Evolutionary conservation across 2,329 filamentous ascomycete genomes (phyloP).

Genomic region (Colletotrichum euphorbiae): DNA sequence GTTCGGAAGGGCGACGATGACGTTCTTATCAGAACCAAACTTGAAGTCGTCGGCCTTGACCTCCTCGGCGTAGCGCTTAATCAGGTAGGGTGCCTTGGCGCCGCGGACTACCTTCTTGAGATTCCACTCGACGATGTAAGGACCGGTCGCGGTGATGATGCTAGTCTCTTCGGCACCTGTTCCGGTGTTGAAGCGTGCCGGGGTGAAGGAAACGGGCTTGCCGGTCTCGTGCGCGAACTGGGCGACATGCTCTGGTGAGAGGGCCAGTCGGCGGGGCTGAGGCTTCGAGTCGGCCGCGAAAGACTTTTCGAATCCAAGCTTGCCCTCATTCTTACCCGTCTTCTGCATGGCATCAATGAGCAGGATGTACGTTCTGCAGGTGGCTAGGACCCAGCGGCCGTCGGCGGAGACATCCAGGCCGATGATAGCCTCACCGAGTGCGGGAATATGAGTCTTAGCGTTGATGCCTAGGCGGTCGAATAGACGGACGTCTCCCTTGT

Average conservation of each 20-base stretch:
- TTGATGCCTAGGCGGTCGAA: slow-evolving; percentile 97
- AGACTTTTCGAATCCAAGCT: slow-evolving; percentile 95
- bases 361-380: slow-evolving; percentile 92
- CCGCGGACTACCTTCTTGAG: slow-evolving; percentile 88
- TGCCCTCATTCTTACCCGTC: slow-evolving; percentile 94
- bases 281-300: slow-evolving; percentile 95
- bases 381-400: slow-evolving; percentile 94
- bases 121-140: slow-evolving; percentile 97
- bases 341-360: slow-evolving; percentile 93
- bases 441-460: slow-evolving; percentile 96
- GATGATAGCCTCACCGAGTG: slow-evolving; percentile 93
- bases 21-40: slow-evolving; percentile 96
- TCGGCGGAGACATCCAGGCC: slow-evolving; percentile 96
- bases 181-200: slow-evolving; percentile 93
- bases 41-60: slow-evolving; percentile 99
- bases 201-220: slow-evolving; percentile 85
- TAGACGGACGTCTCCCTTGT: slow-evolving; percentile 96
- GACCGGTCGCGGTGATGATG: slow-evolving; percentile 95
- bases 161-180: slow-evolving; percentile 85
- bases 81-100: slow-evolving; percentile 89
- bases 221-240: slow-evolving; percentile 98
- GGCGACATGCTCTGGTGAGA: slow-evolving; percentile 92
- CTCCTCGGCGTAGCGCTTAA: slow-evolving; percentile 95
- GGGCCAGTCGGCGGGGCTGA: slow-evolving; percentile 87
- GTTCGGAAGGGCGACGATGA: slow-evolving; percentile 95